These are phyloP conservation scores for Musa schizocarpa DNA, from an alignment of 176 grass and related monocot genomes.

Conservation along the genomic window DNA sequence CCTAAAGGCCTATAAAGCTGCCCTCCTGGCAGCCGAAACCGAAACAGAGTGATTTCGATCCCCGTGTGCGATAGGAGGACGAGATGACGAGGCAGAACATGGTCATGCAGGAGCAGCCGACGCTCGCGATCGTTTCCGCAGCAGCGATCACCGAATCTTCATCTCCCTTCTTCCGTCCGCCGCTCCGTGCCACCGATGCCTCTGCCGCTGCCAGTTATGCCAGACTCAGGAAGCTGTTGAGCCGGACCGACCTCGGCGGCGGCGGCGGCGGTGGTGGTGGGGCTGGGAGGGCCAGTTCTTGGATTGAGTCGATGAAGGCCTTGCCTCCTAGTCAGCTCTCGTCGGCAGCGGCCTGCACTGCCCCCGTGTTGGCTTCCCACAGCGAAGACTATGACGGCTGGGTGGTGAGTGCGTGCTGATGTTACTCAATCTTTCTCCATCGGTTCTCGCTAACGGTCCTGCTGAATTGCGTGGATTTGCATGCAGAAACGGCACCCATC, in stretches of 20 bases:
- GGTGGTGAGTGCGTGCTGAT: slow-evolving; percentile 29
- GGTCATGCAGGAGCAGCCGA: slow-evolving; percentile 28
- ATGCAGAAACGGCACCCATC: slow-evolving; percentile 56
- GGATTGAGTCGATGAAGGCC: slow-evolving; percentile 45
- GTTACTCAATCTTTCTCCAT: neutral
- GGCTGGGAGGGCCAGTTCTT: neutral
- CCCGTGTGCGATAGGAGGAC: too few relatives aligned
- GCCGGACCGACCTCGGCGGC: slow-evolving; percentile 26
- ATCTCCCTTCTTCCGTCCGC: slow-evolving; percentile 10
- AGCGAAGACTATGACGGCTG: slow-evolving; percentile 30
- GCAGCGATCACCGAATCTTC: neutral
- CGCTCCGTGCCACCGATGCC: neutral
- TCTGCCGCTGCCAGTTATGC: neutral
- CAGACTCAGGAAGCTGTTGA: slow-evolving; percentile 29
- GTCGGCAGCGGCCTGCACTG: neutral
- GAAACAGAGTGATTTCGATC: too few relatives aligned
- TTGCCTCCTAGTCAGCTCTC: slow-evolving; percentile 44
- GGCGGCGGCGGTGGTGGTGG: neutral
- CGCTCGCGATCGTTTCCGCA: slow-evolving; percentile 15
- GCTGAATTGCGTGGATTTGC: neutral
- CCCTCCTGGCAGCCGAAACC: neutral
- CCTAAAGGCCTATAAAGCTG: too few relatives aligned
- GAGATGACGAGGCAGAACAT: slow-evolving; percentile 46
- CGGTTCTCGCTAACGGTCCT: neutral
- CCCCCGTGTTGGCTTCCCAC: slow-evolving; percentile 3